Conservation (phyloP, 148 eudicot species). For the Dysphania ambrosioides region DNA sequence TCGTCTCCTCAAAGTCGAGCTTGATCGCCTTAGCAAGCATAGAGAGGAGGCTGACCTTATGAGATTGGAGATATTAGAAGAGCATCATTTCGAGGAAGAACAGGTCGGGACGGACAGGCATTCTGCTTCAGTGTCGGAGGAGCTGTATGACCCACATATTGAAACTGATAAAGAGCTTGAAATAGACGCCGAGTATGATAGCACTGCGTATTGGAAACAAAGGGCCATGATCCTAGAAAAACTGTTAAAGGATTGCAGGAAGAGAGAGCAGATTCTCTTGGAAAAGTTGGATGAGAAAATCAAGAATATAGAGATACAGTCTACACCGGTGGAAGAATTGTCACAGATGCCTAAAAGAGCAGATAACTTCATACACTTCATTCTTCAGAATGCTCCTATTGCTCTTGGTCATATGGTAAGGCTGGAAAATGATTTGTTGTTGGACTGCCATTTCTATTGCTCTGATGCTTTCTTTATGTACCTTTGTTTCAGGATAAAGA, state of each 20-base stretch:
- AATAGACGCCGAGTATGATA: conserved; percentile 69
- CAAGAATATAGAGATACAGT: conserved; percentile 64
- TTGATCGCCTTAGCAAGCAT: conserved; percentile 66
- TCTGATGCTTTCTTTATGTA: conserved; percentile 16
- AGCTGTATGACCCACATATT: conserved; percentile 41
- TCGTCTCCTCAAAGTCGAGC: conserved; percentile 72
- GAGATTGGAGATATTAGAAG: conserved; percentile 69
- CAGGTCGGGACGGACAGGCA: conserved; percentile 49
- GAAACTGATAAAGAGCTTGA: conserved; percentile 42
- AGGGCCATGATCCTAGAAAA: conserved; percentile 51
- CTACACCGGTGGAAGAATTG: conserved; percentile 79
- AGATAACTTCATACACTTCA: conserved; percentile 81
- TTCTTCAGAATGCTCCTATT: conserved; percentile 92
- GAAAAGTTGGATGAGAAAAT: conserved; percentile 70
- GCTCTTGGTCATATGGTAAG: conserved; percentile 89
- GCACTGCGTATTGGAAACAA: conserved; percentile 73
- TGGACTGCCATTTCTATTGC: neutral
- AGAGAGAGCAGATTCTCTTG: conserved; percentile 56
- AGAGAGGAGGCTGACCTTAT: conserved; percentile 70
- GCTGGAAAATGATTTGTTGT: neutral
- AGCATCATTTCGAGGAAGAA: conserved; percentile 68
- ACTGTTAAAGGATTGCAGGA: conserved; percentile 59
- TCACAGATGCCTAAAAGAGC: conserved; percentile 81
- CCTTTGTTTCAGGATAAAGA: conserved; percentile 65
- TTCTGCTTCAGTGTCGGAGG: conserved; percentile 56